Conservation (phyloP, 306 rosid species). For the Rosa lucieae region DNA sequence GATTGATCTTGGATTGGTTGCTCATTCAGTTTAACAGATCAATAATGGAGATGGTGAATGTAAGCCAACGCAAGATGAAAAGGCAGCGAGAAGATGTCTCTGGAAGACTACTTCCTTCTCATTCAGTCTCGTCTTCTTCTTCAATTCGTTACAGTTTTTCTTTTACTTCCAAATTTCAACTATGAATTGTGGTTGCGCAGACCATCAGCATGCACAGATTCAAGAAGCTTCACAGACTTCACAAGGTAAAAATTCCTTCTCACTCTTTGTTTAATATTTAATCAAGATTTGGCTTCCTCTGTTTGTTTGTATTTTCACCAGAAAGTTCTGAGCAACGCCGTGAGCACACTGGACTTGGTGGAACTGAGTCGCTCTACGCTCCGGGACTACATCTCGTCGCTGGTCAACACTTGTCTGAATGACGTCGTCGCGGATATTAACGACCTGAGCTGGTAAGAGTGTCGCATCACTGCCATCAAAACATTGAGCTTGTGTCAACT, state of each 20-base stretch:
- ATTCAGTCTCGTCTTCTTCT: not conserved
- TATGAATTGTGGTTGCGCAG: conserved; percentile 17
- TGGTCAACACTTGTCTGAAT: conserved; percentile 33
- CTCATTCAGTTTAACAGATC: too few relatives aligned
- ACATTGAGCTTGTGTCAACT: conserved; percentile 28
- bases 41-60: not conserved
- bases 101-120: not conserved
- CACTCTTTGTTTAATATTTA: not conserved
- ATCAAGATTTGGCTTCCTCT: not conserved
- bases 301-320: not conserved
- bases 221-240: conserved; percentile 45
- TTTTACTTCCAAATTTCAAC: not conserved
- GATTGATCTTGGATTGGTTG: too few relatives aligned
- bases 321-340: conserved; percentile 53
- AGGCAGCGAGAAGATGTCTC: not conserved
- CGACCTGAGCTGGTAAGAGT: conserved; percentile 72
- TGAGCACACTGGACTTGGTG: conserved; percentile 44
- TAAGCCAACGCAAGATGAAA: not conserved
- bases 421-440: conserved; percentile 55
- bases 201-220: conserved; percentile 71
- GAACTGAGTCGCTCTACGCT: conserved; percentile 69
- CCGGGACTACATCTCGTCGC: conserved; percentile 42
- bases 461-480: conserved; percentile 67
- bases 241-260: conserved; percentile 41
- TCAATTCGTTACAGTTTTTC: not conserved